Percentiles rank a stretch among this genome's conserved stretches.
Evolutionary conservation across 495 filamentous ascomycete species (phyloP).

Genomic region (Aspergillus steynii): DNA sequence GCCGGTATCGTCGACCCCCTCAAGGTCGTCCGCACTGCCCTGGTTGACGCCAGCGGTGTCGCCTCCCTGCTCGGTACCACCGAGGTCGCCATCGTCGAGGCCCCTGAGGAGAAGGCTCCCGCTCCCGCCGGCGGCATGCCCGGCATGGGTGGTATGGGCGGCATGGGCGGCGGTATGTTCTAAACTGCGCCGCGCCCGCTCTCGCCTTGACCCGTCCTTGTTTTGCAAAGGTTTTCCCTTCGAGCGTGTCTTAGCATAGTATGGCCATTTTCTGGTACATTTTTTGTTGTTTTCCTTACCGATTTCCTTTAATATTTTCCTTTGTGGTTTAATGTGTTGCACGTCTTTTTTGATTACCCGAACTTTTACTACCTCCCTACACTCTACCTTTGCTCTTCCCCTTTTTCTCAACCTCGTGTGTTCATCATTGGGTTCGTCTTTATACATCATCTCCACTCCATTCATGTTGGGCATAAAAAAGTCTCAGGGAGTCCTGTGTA

Average conservation of each 20-base stretch:
- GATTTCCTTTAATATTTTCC: slow-evolving; percentile 28
- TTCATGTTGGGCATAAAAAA: slow-evolving; percentile 22
- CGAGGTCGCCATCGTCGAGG: slow-evolving; percentile 95
- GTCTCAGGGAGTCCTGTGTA: slow-evolving; percentile 30
- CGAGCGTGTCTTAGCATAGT: slow-evolving; percentile 47
- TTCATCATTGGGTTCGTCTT: slow-evolving; percentile 13
- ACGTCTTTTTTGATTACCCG: slow-evolving; percentile 39
- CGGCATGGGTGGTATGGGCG: slow-evolving; percentile 67
- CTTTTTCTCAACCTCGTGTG: slow-evolving; percentile 9
- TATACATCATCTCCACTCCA: slow-evolving; percentile 29
- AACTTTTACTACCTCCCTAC: slow-evolving; percentile 4
- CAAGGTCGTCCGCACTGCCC: slow-evolving; percentile 96
- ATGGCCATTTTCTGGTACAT: slow-evolving; percentile 37
- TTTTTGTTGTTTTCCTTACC: slow-evolving; percentile 24
- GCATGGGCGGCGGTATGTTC: slow-evolving; percentile 62
- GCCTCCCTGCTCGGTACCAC: slow-evolving; percentile 97
- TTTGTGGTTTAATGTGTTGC: slow-evolving; percentile 46
- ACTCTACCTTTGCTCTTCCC: slow-evolving; percentile 11
- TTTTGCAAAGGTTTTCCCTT: slow-evolving; percentile 29
- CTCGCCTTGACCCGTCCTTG: slow-evolving; percentile 14
- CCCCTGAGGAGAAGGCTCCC: slow-evolving; percentile 84
- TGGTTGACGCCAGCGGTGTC: slow-evolving; percentile 93
- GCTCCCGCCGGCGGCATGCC: slow-evolving; percentile 56
- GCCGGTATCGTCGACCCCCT: slow-evolving; percentile 97
- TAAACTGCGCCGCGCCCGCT: slow-evolving; percentile 31